Percentiles rank a stretch among this genome's conserved stretches.
phyloP scores from a whole-genome alignment of 192 early-diverging fungal genomes.

The Backusella australiensis region DNA sequence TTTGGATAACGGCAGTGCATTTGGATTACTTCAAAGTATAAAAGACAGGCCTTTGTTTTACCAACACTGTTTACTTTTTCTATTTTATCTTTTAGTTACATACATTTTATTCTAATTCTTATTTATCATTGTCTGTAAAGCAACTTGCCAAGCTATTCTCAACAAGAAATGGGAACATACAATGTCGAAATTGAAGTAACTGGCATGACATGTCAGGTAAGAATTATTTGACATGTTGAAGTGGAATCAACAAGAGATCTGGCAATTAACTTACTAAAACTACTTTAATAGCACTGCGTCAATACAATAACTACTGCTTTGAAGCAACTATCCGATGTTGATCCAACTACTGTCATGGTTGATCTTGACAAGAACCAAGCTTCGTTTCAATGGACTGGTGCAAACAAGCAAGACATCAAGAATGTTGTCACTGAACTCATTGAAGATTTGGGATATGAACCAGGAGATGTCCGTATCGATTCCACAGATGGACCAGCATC shows the following conservation, averaged over 20 bases:
- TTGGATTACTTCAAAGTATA: not conserved
- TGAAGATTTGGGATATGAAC: conserved; percentile 73
- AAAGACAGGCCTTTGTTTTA: not conserved
- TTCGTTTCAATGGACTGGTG: not conserved
- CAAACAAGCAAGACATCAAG: not conserved
- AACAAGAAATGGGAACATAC: not conserved
- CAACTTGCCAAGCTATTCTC: not conserved
- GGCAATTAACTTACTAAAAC: not conserved
- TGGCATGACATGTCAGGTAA: conserved; percentile 15
- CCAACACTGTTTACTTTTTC: not conserved
- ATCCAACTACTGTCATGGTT: not conserved
- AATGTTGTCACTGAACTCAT: conserved; percentile 33
- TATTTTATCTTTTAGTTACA: not conserved
- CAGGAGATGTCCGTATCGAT: conserved; percentile 11
- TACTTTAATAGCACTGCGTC: conserved; percentile 13
- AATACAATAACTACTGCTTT: conserved; percentile 9
- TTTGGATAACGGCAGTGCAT: not conserved
- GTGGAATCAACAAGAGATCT: not conserved
- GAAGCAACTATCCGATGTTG: not conserved
- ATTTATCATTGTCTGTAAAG: not conserved
- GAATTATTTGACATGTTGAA: not conserved
- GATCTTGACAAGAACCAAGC: not conserved
- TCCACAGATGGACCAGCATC: not conserved
- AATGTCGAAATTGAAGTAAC: not conserved
- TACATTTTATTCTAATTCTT: not conserved